Evolutionary conservation across 2,329 filamentous ascomycete genomes (phyloP).

Genomic region (Aaosphaeria pasadenensis): DNA sequence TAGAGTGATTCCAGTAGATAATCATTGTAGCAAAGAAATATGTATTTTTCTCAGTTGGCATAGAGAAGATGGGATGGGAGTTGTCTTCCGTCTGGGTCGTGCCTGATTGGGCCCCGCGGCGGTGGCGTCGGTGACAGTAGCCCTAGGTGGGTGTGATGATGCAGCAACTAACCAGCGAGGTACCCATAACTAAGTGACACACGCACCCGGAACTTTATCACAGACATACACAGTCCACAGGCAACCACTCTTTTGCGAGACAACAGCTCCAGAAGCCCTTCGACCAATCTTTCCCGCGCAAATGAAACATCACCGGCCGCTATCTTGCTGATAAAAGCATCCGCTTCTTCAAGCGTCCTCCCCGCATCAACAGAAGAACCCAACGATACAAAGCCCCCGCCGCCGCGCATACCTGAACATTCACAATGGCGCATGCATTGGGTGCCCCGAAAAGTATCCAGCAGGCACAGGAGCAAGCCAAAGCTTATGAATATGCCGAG

Average conservation of each 20-base stretch:
- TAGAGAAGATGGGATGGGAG: too few species aligned
- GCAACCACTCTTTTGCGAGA: background rate
- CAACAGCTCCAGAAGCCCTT: background rate
- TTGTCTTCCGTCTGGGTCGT: conserved; percentile 2
- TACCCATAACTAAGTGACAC: too few species aligned
- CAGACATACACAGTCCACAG: conserved; percentile 20
- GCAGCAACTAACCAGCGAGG: too few species aligned
- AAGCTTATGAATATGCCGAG: conserved; percentile 77
- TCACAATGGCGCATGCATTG: conserved; percentile 23
- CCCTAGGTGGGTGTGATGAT: too few species aligned
- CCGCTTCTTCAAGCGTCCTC: background rate
- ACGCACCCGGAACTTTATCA: background rate
- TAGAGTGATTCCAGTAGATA: too few species aligned
- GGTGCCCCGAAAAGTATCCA: conserved; percentile 65
- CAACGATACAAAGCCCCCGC: conserved; percentile 7
- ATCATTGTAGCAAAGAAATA: too few species aligned
- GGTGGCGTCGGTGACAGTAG: conserved; percentile 1
- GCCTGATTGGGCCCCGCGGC: conserved; percentile 24
- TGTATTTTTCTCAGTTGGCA: too few species aligned
- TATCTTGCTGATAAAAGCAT: conserved; percentile 18
- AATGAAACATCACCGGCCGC: conserved; percentile 27
- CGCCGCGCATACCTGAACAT: background rate
- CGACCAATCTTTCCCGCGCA: conserved; percentile 8
- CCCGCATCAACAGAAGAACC: background rate
- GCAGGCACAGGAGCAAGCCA: conserved; percentile 72